These are phyloP conservation scores for Thyridium curvatum DNA, from an alignment of 2,329 filamentous ascomycete species.

Conservation along the genomic window DNA sequence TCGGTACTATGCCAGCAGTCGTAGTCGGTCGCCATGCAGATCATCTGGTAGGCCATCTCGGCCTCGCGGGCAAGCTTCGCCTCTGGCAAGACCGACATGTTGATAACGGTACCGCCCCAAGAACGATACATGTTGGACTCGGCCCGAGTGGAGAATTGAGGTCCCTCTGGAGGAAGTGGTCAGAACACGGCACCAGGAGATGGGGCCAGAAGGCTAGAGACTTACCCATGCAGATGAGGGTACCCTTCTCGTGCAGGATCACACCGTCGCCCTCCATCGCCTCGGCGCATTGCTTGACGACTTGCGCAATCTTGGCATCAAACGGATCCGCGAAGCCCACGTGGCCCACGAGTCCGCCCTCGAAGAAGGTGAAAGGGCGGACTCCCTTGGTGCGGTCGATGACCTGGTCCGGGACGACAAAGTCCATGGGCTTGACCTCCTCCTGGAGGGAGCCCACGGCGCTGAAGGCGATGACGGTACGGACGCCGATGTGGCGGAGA, in stretches of 20 bases:
- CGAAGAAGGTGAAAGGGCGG: constrained; percentile 93
- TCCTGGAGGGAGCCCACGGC: constrained; percentile 91
- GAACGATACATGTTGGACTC: constrained; percentile 92
- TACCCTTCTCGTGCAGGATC: constrained; percentile 75
- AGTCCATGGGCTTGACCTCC: constrained; percentile 91
- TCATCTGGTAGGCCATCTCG: constrained; percentile 95
- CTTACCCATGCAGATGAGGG: constrained; percentile 85
- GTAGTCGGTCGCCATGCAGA: constrained; percentile 99
- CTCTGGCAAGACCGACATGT: constrained; percentile 95
- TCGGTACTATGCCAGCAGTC: constrained; percentile 90
- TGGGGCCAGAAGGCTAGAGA: constrained; percentile 7
- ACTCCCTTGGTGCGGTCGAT: constrained; percentile 97
- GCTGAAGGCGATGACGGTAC: constrained; percentile 88
- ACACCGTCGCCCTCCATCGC: constrained; percentile 78
- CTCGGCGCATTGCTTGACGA: constrained; percentile 72
- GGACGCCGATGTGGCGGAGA: constrained; percentile 82
- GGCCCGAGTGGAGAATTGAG: constrained; percentile 92
- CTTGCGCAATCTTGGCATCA: constrained; percentile 66
- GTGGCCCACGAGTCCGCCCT: constrained; percentile 85
- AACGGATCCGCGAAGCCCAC: constrained; percentile 96
- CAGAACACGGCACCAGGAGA: not conserved
- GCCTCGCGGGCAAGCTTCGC: constrained; percentile 94
- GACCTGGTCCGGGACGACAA: constrained; percentile 91
- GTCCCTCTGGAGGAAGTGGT: constrained; percentile 62
- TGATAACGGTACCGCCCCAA: constrained; percentile 93